Evolutionary conservation across 495 filamentous ascomycete species (phyloP).

Genomic region (Bathelium albidoporum): DNA sequence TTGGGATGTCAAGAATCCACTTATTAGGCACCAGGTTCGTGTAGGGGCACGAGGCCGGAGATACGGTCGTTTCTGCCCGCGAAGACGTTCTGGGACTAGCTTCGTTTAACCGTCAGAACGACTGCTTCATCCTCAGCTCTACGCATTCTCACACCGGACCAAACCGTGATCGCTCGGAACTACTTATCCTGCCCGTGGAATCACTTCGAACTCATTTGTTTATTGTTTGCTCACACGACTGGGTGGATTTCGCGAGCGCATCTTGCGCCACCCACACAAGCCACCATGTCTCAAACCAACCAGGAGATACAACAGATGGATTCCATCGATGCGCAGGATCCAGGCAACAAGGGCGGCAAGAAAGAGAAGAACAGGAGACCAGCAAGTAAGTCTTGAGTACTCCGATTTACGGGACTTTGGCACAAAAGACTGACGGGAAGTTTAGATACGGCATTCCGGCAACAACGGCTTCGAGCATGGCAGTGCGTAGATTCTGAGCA

Average conservation of each 20-base stretch:
- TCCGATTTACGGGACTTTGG: background rate
- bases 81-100: too few species aligned
- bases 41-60: too few species aligned
- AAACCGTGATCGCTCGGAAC: background rate
- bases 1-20: too few species aligned
- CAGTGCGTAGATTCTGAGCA: slow-evolving; percentile 49
- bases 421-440: slow-evolving; percentile 8
- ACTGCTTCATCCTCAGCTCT: background rate
- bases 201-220: background rate
- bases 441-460: slow-evolving; percentile 80
- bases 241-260: background rate
- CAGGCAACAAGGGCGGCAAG: slow-evolving; percentile 43
- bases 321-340: slow-evolving; percentile 37
- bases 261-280: background rate
- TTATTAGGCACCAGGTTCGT: too few species aligned
- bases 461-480: slow-evolving; percentile 90
- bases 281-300: slow-evolving; percentile 31
- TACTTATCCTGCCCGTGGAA: background rate
- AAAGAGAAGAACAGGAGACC: slow-evolving; percentile 80
- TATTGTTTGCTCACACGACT: background rate
- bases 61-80: too few species aligned
- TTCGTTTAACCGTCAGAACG: too few species aligned
- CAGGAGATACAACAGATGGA: slow-evolving; percentile 26
- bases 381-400: slow-evolving; percentile 51
- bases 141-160: background rate